Evolutionary conservation across 1,139 yeast species (phyloP), one percentile per base, ranked within the genome.

Genomic region (Taphrina pruni): DNA sequence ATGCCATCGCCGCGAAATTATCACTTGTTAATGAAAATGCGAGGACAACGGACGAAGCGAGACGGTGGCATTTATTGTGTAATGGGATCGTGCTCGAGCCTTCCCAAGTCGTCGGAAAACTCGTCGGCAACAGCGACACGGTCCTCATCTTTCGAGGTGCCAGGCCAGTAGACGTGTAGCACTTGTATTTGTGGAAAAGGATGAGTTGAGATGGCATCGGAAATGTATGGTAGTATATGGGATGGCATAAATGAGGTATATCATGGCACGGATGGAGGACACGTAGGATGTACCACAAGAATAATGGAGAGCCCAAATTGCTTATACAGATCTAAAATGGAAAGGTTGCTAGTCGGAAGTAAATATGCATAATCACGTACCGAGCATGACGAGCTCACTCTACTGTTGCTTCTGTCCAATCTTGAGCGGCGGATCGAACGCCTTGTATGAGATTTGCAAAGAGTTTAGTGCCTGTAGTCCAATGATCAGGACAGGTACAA

Each of bases 361-460:
- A 45, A 26, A 17, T 45, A 45, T 45, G 48, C 48, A 45, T 26
- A 26, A 26, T 45, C 48, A 45, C 9, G 20, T 45, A 45, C n/a
- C 48, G 48, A 45, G 48, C 48, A 45, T n/a, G 20, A 45, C 48
- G 20, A 6, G 20, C 12, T 45, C n/a, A 8, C n/a, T 45, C 48
- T 65, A 50, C 38, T 57, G 58, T 32, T 65, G 69, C 57, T 65
- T 58, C 39, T 65, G 61, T 6, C 69, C 69, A 41, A 58, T 43
- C 65, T 58, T 57, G 69, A 68, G 67, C 48, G 72, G 72, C 79
- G 86, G 87, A 66, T 88, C 95, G 76, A 89, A 89, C 17, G 94
- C 86, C 72, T 83, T 83, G 81, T 88, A 88, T 72, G 91, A 83
- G 73, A 89, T 86, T 77, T 88, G 86, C 75, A 89, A 80, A 38